Evolutionary conservation across 2,329 filamentous ascomycete species (phyloP), one percentile per base, ranked within the genome.

Genomic region (Neocatenulostroma microsporum): DNA sequence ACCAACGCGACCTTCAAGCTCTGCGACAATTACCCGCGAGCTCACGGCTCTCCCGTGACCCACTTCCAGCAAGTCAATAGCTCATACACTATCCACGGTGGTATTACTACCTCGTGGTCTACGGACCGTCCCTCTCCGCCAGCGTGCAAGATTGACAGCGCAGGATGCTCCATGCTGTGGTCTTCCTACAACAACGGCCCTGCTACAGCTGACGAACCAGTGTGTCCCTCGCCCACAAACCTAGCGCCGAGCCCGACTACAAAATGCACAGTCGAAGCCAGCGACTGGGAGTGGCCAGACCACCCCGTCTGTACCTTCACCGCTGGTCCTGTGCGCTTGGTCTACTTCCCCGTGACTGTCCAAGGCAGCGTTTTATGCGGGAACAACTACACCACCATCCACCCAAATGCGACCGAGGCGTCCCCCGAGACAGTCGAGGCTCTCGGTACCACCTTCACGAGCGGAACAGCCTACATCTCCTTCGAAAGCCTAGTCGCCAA

Each of bases 401-500:
- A n/a, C n/a, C n/a, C n/a, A n/a, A 24, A 24, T 24, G 23, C 23
- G 9, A 24, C 9, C 23, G n/a, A 8, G 8, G 8, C 23, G 23
- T 8, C n/a, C 8, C 41, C 39, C 3, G 19, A 25, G 3, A 44
- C 41, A 8, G 23, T 27, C 11, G 40, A 33, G 17, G 30, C 42
- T 4, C 17, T 40, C 3, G 45, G 42, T 12, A 47, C 42, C 7
- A 42, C 42, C 6, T 45, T 47, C 19, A 43, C 40, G 1, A 43
- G 37, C 5, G 43, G 43, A 1, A 45, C 45, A 6, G 40, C 45
- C 1, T 48, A 48, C 37, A 44, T 48, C 13, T 44, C 40, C n/a
- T 48, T 41, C 36, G 40, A 36, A n/a, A 19, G 11, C 10, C 21
- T 46, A 8, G 35, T 21, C 21, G 45, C 45, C 1, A 21, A 21